Conservation (phyloP, 23 red algal genomes). For the Cyanidium caldarium region DNA sequence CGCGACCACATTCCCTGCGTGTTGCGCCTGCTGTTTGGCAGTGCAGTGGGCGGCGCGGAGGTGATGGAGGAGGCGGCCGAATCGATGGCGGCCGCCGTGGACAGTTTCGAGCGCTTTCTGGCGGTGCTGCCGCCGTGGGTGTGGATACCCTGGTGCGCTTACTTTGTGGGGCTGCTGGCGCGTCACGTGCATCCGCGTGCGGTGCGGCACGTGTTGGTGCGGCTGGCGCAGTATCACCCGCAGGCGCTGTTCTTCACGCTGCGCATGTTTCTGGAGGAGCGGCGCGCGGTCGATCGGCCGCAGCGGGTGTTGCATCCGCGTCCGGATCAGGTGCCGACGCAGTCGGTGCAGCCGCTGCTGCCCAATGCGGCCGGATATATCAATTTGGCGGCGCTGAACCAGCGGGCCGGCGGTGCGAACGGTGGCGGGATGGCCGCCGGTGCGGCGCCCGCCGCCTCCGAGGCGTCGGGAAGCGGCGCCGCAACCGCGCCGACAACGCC, state of each 20-base stretch:
- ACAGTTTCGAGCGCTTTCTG: conserved; percentile 5
- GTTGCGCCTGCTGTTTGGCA: conserved; percentile 33
- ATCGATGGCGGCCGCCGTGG: not conserved
- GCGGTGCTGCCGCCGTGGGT: conserved; percentile 66
- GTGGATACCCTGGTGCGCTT: conserved; percentile 80
- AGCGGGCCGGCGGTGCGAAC: not conserved
- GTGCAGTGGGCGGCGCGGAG: not conserved
- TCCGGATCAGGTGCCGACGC: not conserved
- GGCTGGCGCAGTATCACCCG: conserved; percentile 60
- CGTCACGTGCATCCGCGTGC: conserved; percentile 17
- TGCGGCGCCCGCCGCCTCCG: not conserved
- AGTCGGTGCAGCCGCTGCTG: not conserved
- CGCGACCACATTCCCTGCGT: conserved; percentile 36
- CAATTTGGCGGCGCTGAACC: not conserved
- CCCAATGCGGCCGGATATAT: not conserved
- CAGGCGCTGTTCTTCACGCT: conserved; percentile 77
- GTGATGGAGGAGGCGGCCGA: not conserved
- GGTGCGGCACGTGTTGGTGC: conserved; percentile 30
- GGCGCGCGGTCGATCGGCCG: conserved; percentile 39
- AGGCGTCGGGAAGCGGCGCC: not conserved
- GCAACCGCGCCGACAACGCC: not conserved
- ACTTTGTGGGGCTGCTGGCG: conserved; percentile 58
- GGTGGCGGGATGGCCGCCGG: not conserved
- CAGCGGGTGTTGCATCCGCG: conserved; percentile 8
- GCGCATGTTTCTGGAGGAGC: conserved; percentile 72